A percentile compares a stretch with the other conserved stretches of the same genome.
These are phyloP conservation scores for Neurospora africana DNA, from an alignment of 495 filamentous ascomycete genomes.

Conservation along the genomic window DNA sequence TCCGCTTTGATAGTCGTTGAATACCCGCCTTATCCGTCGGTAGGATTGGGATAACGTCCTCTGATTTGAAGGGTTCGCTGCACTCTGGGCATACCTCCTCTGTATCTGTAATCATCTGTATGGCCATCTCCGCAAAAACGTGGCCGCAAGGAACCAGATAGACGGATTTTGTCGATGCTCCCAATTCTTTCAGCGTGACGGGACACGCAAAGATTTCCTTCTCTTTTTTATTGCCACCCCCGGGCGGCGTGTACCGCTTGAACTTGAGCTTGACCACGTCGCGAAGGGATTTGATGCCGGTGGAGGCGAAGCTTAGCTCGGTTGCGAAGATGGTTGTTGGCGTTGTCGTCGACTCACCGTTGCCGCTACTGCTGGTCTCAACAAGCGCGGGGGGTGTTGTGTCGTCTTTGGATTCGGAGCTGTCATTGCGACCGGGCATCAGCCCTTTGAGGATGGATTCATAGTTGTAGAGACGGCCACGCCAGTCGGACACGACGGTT, in stretches of 20 bases:
- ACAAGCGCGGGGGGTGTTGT: too few species aligned
- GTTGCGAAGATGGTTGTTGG: conserved; percentile 33
- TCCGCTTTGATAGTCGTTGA: conserved; percentile 51
- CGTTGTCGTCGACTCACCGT: conserved; percentile 16
- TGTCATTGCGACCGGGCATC: conserved; percentile 43
- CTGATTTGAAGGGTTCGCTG: conserved; percentile 56
- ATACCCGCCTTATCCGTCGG: conserved; percentile 62
- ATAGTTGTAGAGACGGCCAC: conserved; percentile 89
- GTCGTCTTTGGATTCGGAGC: background rate
- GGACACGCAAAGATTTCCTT: conserved; percentile 67
- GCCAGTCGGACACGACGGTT: conserved; percentile 69
- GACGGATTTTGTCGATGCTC: conserved; percentile 66
- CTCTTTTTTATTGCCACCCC: conserved; percentile 13
- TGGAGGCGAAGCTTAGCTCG: conserved; percentile 57
- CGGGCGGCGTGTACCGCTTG: conserved; percentile 36
- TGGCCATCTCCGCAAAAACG: conserved; percentile 76
- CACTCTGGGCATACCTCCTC: conserved; percentile 49
- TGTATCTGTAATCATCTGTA: conserved; percentile 53
- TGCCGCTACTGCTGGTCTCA: background rate
- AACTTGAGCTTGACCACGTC: conserved; percentile 89
- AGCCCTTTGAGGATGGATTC: conserved; percentile 78
- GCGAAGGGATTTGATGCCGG: conserved; percentile 64
- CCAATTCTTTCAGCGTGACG: conserved; percentile 76
- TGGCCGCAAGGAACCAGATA: conserved; percentile 95
- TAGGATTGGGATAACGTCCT: conserved; percentile 78